These are phyloP conservation scores for Zopfia rhizophila DNA, from an alignment of 2,329 filamentous ascomycete species.

Conservation along the genomic window DNA sequence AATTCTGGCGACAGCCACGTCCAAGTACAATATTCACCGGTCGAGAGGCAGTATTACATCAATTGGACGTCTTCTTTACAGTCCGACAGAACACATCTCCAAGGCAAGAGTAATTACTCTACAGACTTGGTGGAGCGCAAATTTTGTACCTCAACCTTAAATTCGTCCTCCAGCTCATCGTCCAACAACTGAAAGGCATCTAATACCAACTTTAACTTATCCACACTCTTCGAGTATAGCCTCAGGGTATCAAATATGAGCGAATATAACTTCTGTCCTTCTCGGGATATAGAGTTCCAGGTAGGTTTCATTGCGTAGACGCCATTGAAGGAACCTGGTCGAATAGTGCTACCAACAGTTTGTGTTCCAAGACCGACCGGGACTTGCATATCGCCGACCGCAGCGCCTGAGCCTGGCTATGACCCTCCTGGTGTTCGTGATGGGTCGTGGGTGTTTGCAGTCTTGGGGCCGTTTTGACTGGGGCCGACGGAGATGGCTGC, in stretches of 20 bases:
- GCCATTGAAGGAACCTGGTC: conserved; percentile 73
- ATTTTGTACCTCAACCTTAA: conserved; percentile 60
- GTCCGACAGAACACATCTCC: no score
- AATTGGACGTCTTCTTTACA: no score
- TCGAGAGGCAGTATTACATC: no score
- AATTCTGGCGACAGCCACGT: no score
- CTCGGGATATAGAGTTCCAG: conserved; percentile 70
- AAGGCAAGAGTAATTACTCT: background rate
- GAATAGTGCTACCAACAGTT: conserved; percentile 71
- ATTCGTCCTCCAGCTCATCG: conserved; percentile 49
- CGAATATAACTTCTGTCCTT: conserved; percentile 70
- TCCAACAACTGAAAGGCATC: conserved; percentile 66
- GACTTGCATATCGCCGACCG: conserved; percentile 72
- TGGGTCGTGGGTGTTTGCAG: conserved; percentile 66
- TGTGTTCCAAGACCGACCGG: conserved; percentile 72
- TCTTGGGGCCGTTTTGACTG: conserved; percentile 53
- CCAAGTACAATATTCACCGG: no score
- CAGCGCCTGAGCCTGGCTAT: conserved; percentile 73
- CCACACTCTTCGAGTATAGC: conserved; percentile 66
- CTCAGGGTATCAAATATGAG: conserved; percentile 71
- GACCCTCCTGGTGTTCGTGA: conserved; percentile 72
- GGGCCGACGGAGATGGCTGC: conserved; percentile 64
- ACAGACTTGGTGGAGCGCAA: conserved; percentile 57
- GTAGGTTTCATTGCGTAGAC: conserved; percentile 74
- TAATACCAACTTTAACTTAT: conserved; percentile 67